Evolutionary conservation across 371 early-diverging fungal genomes (phyloP), one percentile per base, ranked within the genome.

Genomic region (Mortierella sp.): DNA sequence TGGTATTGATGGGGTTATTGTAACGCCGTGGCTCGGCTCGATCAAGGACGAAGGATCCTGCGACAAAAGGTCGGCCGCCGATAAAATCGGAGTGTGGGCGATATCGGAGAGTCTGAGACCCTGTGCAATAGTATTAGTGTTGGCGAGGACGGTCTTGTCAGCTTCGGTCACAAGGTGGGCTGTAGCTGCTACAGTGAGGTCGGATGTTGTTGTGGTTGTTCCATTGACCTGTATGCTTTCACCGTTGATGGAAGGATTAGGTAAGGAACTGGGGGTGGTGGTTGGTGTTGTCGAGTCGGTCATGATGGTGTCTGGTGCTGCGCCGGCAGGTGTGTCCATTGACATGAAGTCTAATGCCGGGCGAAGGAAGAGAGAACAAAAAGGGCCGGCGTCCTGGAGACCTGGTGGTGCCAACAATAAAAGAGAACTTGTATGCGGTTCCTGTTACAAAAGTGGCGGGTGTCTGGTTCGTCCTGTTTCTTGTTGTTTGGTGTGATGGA

Each of bases 281-380:
- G 35, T 51, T 51, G 81, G 68, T 21, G 58, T 48, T 18, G 54
- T 32, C 11, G 72, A 43, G 51, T 73, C 76, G 51, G 81, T 73
- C 74, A 74, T 74, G 51, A 21, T 48, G 16, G 41, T 43, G 32
- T 81, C 81, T 48, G 41, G 3, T 76, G 74, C n/a, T 43, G 77
- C 32, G 71, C 27, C 41, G 12, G 77, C 24, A 32, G 46, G 35
- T 46, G 21, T 29, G 1, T 54, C 49, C 35, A 35, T 35, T 49
- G 32, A 54, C 29, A 27, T 35, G 21, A 32, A 21, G 46, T 35
- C 72, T 32, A 49, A 24, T 51, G 35, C 32, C 35, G 38, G 63
- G 63, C 7, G 41, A 70, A 18, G n/a, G 4, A 18, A 1, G 35
- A 24, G 27, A 24, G 24, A 24, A 10, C 11, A 38, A 4, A 32